phyloP scores from a whole-genome alignment of 1,284 basidiomycete genomes.

The Papiliotrema nemorosa region DNA sequence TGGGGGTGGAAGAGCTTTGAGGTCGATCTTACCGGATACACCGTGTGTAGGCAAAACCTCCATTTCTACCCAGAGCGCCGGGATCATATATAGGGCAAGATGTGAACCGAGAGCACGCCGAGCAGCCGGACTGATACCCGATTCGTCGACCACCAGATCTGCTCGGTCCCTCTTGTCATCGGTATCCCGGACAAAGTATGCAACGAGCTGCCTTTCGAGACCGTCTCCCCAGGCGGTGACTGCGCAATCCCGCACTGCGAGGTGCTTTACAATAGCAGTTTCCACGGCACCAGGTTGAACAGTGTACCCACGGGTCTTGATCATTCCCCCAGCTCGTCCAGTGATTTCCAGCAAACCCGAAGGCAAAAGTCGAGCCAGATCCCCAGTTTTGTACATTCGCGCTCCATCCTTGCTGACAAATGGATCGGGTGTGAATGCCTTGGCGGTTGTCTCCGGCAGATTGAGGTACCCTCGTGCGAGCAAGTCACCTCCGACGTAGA shows the following conservation, averaged over 20 bases:
- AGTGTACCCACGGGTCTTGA: conserved; percentile 42
- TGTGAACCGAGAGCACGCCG: conserved; percentile 21
- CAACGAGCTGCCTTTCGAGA: conserved; percentile 37
- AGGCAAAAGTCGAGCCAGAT: conserved; percentile 27
- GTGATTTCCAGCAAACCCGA: conserved; percentile 38
- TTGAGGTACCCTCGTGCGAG: conserved; percentile 42
- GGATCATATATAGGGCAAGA: conserved; percentile 43
- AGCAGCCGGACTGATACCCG: conserved; percentile 34
- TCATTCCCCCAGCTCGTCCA: conserved; percentile 41
- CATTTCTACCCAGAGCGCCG: conserved; percentile 37
- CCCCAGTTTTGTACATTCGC: conserved; percentile 39
- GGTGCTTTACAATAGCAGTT: conserved; percentile 34
- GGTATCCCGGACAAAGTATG: conserved; percentile 35
- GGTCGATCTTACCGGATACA: conserved; percentile 42
- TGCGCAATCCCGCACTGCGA: conserved; percentile 34
- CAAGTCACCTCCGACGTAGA: conserved; percentile 37
- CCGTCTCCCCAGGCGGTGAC: conserved; percentile 38
- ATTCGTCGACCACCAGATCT: conserved; percentile 25
- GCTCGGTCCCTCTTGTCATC: conserved; percentile 15
- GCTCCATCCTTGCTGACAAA: conserved; percentile 13
- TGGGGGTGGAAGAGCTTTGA: conserved; percentile 34
- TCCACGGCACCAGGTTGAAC: conserved; percentile 36
- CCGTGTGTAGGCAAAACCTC: conserved; percentile 35
- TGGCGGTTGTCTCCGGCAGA: conserved; percentile 32
- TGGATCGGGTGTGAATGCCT: conserved; percentile 30